A percentile compares a stretch with the other conserved stretches of the same genome.
Conservation (phyloP, 192 early-diverging fungal genomes). For the Haplosporangium gracile region DNA sequence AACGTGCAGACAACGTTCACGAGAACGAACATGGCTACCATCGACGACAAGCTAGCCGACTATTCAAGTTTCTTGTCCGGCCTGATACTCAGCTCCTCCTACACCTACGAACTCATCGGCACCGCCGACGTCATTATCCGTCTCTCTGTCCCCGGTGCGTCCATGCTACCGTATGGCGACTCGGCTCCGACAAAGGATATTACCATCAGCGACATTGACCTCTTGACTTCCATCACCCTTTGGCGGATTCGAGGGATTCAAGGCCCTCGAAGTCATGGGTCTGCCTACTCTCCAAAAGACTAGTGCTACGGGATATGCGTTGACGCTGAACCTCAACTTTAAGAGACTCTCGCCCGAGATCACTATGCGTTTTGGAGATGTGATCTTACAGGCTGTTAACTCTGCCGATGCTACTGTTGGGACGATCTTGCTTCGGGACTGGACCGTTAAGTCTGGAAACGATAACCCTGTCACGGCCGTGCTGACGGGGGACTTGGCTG, state of each 20-base stretch:
- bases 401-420: background rate
- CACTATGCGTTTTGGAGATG: background rate
- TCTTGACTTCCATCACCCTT: conserved; percentile 12
- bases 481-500: background rate
- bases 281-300: background rate
- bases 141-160: background rate
- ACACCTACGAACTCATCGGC: conserved; percentile 4
- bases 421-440: background rate
- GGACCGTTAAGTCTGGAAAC: background rate
- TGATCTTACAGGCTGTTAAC: background rate
- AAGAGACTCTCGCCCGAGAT: conserved; percentile 1
- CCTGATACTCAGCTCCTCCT: background rate
- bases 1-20: background rate
- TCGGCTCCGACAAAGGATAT: background rate
- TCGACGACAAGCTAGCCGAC: background rate
- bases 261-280: background rate
- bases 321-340: background rate
- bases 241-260: background rate
- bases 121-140: background rate
- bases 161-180: background rate
- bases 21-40: background rate
- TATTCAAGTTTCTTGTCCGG: background rate
- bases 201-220: background rate
- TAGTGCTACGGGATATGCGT: background rate
- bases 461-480: background rate